Percentiles rank a stretch among this genome's conserved stretches.
phyloP scores from a whole-genome alignment of 768 basidiomycete genomes.

The Sporobolomyces phaffii region DNA sequence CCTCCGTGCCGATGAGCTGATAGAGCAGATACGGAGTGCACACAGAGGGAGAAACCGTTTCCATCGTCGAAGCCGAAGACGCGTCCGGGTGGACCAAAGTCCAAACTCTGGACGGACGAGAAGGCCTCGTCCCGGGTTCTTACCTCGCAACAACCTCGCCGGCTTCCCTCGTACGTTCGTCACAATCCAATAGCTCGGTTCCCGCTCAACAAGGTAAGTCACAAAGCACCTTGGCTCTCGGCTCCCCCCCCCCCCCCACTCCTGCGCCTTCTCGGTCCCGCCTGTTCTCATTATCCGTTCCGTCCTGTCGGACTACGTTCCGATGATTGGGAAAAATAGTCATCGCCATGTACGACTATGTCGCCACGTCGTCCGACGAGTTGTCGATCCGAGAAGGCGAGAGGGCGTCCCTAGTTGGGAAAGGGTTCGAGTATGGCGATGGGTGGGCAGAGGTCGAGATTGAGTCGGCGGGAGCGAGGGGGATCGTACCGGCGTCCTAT shows the following conservation, averaged over 20 bases:
- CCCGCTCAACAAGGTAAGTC: not conserved
- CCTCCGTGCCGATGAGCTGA: not conserved
- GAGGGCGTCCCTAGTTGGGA: slow-evolving; percentile 2
- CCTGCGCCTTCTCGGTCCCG: not conserved
- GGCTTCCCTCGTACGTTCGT: too few relatives aligned
- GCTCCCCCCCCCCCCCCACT: too few relatives aligned
- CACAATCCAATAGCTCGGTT: not conserved
- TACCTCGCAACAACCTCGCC: not conserved
- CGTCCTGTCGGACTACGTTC: too few relatives aligned
- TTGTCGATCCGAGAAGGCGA: slow-evolving; percentile 23
- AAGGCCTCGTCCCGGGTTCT: slow-evolving; percentile 28
- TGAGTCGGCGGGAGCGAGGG: not conserved
- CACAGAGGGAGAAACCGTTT: slow-evolving; percentile 9
- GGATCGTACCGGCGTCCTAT: slow-evolving; percentile 23
- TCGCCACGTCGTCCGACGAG: slow-evolving; percentile 11
- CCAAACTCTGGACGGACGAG: slow-evolving; percentile 2
- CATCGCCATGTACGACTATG: slow-evolving; percentile 27
- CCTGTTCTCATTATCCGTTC: too few relatives aligned
- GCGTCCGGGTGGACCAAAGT: slow-evolving; percentile 30
- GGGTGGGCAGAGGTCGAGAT: slow-evolving; percentile 35
- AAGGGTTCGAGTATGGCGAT: slow-evolving; percentile 19
- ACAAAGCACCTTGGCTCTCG: too few relatives aligned
- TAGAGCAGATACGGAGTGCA: too few relatives aligned
- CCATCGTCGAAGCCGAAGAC: slow-evolving; percentile 18
- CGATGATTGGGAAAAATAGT: too few relatives aligned